Conservation (phyloP, 768 basidiomycete species). For the Candolleomyces efflorescens region DNA sequence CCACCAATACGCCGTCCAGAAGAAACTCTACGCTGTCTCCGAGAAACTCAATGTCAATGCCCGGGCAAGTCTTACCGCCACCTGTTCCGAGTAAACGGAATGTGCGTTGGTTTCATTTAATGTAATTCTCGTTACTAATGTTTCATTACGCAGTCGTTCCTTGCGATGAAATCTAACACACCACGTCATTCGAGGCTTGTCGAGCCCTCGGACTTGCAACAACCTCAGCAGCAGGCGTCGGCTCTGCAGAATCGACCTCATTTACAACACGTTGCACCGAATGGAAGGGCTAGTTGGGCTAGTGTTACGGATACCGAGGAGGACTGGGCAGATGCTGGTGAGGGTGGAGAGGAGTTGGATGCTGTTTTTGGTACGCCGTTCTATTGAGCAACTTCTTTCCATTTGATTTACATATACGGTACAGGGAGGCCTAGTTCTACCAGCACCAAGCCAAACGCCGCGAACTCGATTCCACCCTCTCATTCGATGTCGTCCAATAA, state of each 20-base stretch:
- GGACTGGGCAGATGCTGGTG: constrained; percentile 8
- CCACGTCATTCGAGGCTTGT: background rate
- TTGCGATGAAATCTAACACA: background rate
- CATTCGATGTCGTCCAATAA: background rate
- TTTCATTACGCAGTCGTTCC: background rate
- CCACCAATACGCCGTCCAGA: constrained; percentile 6
- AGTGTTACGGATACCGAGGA: constrained; percentile 3
- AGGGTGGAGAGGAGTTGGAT: constrained; percentile 3
- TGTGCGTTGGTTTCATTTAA: background rate
- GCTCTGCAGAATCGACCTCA: background rate
- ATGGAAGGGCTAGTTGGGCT: background rate
- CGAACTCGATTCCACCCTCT: too few relatives aligned
- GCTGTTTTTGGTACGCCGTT: background rate
- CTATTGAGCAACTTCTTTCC: too few relatives aligned
- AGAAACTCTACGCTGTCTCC: background rate
- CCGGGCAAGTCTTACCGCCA: too few relatives aligned
- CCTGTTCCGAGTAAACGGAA: background rate
- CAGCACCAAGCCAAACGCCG: too few relatives aligned
- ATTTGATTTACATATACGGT: too few relatives aligned
- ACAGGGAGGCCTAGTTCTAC: too few relatives aligned
- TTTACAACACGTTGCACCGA: background rate
- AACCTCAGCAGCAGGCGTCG: background rate
- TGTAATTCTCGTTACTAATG: background rate
- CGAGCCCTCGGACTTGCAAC: background rate
- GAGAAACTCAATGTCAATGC: background rate